Base-by-base conservation (phyloP, 2,329 filamentous ascomycete species). In the Hypocreales sp. region DNA sequence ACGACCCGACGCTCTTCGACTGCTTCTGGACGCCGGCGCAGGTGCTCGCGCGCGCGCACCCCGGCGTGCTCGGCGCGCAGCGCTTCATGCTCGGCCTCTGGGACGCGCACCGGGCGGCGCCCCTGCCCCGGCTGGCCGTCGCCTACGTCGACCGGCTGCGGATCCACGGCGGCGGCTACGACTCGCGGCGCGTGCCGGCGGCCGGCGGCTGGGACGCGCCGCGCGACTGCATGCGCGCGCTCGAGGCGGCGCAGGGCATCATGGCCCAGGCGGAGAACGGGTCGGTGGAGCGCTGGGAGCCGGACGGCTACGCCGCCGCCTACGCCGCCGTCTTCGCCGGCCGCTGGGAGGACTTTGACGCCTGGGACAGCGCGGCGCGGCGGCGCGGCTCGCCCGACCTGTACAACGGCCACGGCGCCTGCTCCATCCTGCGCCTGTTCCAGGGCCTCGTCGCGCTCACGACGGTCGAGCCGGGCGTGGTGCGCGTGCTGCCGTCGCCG, bases 21-120 rank as follows among this genome's bases (percentile, higher is more conserved):
- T 66, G 79, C 40, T 80, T 79, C 53, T 80, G 75, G 76, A 75
- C 74, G 5, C 73, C 73, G 0, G 67, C 73, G 1, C 76, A 81
- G 50, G 64, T 76, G 29, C 64, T 67, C 39, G 71, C 73, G n/a
- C 67, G 76, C 15, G 67, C 71, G 0, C 71, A 81, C 38, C 68
- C 72, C 4, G 63, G 67, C 37, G 61, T 80, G 33, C 56, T 80
- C 22, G 54, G 55, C 20, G 63, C 74, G 2, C 75, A 81, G 51
- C 58, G 61, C 20, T 80, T 77, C 41, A 64, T 77, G 45, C 73
- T 78, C 60, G 56, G 61, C 8, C 53, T 79, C 16, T 81, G 77
- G 76, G 68, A 77, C 32, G 16, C 25, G 19, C 50, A 52, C 18
- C 53, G 50, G 22, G 51, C 57, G 29, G 58, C 63, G 38, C 70